A percentile compares a stretch with the other conserved stretches of the same genome.
Evolutionary conservation across 2,329 filamentous ascomycete species (phyloP).

Genomic region (Apiospora kogelbergensis): DNA sequence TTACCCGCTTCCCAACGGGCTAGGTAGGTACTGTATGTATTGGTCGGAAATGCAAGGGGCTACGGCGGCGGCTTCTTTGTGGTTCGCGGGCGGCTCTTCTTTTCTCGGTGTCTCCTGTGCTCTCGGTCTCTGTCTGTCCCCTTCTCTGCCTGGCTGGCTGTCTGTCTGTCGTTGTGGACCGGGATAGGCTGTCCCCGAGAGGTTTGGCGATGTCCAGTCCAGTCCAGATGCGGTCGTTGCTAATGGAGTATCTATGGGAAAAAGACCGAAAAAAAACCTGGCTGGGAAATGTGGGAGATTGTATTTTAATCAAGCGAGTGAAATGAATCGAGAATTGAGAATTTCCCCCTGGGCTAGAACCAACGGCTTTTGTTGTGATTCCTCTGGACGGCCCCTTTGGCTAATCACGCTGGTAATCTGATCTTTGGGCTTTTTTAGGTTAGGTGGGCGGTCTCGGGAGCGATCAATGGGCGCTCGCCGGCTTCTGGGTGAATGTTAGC

Average conservation of each 20-base stretch:
- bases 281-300: constrained; percentile 1
- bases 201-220: constrained; percentile 3
- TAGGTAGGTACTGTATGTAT: neutral
- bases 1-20: constrained; percentile 2
- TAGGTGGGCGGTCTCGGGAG: constrained; percentile 12
- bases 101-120: neutral
- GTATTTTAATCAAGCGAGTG: constrained; percentile 5
- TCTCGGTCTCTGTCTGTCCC: neutral
- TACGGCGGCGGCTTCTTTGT: constrained; percentile 1
- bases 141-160: neutral
- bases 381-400: constrained; percentile 13
- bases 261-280: neutral
- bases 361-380: constrained; percentile 13
- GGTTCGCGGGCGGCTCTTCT: neutral
- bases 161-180: neutral
- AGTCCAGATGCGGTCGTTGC: constrained; percentile 1
- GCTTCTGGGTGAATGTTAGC: constrained; percentile 2
- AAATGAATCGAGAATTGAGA: constrained; percentile 5
- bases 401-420: constrained; percentile 12
- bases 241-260: constrained; percentile 5
- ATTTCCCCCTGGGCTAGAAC: constrained; percentile 9
- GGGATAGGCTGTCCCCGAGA: neutral
- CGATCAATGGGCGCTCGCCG: constrained; percentile 9
- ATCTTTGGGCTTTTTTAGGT: constrained; percentile 15
- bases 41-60: constrained; percentile 1